Evolutionary conservation across 495 filamentous ascomycete species (phyloP).

Genomic region (Beverwykella pulmonaria): DNA sequence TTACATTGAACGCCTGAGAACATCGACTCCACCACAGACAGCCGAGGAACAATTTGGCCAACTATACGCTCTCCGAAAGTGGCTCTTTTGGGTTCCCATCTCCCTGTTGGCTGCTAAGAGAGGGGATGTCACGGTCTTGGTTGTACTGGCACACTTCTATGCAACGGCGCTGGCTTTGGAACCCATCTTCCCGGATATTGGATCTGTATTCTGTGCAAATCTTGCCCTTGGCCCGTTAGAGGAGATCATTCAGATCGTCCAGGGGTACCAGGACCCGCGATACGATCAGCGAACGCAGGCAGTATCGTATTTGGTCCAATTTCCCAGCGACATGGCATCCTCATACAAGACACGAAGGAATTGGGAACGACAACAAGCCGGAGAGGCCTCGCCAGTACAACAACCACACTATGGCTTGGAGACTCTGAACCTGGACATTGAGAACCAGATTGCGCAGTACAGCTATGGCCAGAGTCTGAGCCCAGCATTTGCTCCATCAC

Average conservation of each 20-base stretch:
- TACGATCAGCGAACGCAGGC: constrained; percentile 38
- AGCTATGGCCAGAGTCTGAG: constrained; percentile 43
- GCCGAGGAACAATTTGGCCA: constrained; percentile 84
- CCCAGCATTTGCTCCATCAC: constrained; percentile 48
- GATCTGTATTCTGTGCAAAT: constrained; percentile 64
- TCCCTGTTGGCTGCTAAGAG: constrained; percentile 62
- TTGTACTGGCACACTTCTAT: constrained; percentile 90
- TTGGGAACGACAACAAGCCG: constrained; percentile 40
- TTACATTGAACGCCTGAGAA: constrained; percentile 78
- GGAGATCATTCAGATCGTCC: constrained; percentile 45
- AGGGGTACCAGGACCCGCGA: constrained; percentile 40
- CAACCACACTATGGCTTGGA: constrained; percentile 32
- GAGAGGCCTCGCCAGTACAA: constrained; percentile 29
- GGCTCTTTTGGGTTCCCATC: constrained; percentile 94
- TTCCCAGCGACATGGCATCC: constrained; percentile 39
- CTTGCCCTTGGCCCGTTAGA: constrained; percentile 44
- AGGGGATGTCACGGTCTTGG: constrained; percentile 65
- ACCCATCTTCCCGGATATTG: constrained; percentile 86
- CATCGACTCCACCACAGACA: constrained; percentile 70
- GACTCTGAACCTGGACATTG: constrained; percentile 39
- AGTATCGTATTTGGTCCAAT: constrained; percentile 44
- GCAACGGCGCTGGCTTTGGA: constrained; percentile 84
- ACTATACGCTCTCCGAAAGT: constrained; percentile 79
- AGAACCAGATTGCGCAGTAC: constrained; percentile 39
- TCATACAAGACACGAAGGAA: constrained; percentile 39